Base-by-base conservation (phyloP, 352 stramenopile species). In the Peronospora tabacina region DNA sequence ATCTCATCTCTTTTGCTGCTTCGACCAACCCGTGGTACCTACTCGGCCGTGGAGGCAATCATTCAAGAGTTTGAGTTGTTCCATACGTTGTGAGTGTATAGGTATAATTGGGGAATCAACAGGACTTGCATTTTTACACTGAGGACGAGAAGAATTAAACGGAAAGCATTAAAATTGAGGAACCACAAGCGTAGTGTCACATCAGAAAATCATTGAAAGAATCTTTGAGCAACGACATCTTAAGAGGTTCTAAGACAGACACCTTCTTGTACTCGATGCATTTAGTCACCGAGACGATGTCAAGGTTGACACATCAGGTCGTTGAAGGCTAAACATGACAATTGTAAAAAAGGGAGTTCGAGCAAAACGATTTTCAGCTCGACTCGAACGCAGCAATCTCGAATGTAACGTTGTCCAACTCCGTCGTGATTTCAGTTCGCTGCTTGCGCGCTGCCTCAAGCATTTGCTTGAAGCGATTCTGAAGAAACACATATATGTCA, bases 391-490 rank as follows among this genome's bases (percentile, higher is more conserved):
- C 45, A 22, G 35, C 16, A 41, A 81, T 78, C 28, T 78, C 62
- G 19, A 52, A 35, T 47, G 79, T 66, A 11, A 82, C 63, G 50
- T 77, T 86, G 38, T 85, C 70, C 17, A 85, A 34, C 41, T 86
- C 74, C 4, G 59, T 50, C 1, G 66, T 62, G 29, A 84, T 62
- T 15, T 81, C 63, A 20, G 63, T 61, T 34, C 75, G 72, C 45
- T 87, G 73, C 24, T 68, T 68, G 32, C 69, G 66, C 7, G 72
- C 75, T 7, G 63, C 81, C 42, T 90, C 76, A 30, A 88, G 72
- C 73, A 88, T 81, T 70, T 85, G 74, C 52, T 87, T 87, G 61
- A 88, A 85, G 7, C 75, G 75, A 56, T 85, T 85, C 77, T 89
- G 51, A 51, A n/a, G 4, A 34, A 47, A 30, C 11, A 19, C 7